Evolutionary conservation across 306 rosid species (phyloP), one percentile per base, ranked within the genome.

Genomic region (Quercus glauca): DNA sequence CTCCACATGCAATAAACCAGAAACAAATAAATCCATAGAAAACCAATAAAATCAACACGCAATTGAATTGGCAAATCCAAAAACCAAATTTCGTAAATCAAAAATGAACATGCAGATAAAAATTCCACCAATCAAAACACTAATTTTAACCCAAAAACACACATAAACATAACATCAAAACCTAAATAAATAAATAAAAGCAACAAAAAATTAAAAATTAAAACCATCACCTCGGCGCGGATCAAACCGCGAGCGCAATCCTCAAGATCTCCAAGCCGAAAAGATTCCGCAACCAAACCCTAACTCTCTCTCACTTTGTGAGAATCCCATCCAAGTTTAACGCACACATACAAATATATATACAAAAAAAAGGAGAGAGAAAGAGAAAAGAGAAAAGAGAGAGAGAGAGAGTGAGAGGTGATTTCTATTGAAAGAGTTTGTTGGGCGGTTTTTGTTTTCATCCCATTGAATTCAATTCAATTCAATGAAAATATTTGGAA

Each of bases 391-490:
- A 26, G 28, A n/a, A 12, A 25, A 26, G 28, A 25, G 25, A 65
- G 35, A 31, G 71, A 4, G 6, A 17, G 49, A 4, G 13, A 18
- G 9, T 3, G 52, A 4, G 6, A 5, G 8, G 21, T 12, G 69
- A 63, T 3, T 68, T 35, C 37, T 37, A 68, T 35, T 35, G 72
- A 35, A 45, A 41, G 45, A 41, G 45, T 35, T 35, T 19, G 72
- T 68, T 68, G 52, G 52, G 12, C 72, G 18, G 52, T 35, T 68
- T 68, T 68, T 68, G 72, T 33, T 67, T 18, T 67, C 71, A 67
- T 67, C 71, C 51, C 71, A 33, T 67, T 67, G 23, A 67, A 67
- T 63, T 63, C n/a, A 26, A 63, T 63, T 63, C 10, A 25, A 26
- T 23, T 0, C 3, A 10, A 21, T 7, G 45, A 41, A 41, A 41